These are phyloP conservation scores for Inosperma sp. DNA, from an alignment of 768 basidiomycete species.

Conservation along the genomic window DNA sequence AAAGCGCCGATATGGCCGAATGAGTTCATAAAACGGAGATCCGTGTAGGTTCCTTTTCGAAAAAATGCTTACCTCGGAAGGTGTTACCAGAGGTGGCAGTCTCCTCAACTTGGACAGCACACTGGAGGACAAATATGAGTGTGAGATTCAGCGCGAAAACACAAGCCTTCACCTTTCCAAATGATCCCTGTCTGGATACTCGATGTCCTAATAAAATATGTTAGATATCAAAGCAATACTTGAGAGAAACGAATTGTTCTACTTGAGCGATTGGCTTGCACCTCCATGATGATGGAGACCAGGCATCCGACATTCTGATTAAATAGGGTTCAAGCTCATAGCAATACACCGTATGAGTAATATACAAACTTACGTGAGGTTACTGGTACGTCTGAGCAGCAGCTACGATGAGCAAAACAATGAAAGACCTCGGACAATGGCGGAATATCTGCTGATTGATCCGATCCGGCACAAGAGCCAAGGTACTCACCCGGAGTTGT, in stretches of 20 bases:
- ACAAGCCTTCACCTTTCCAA: slow-evolving; percentile 46
- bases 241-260: too few relatives aligned
- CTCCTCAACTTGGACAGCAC: slow-evolving; percentile 72
- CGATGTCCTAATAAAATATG: slow-evolving; percentile 48
- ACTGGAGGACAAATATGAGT: slow-evolving; percentile 31
- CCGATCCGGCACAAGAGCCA: too few relatives aligned
- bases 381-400: too few relatives aligned
- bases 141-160: neutral
- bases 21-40: slow-evolving; percentile 18
- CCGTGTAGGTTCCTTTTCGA: slow-evolving; percentile 21
- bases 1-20: slow-evolving; percentile 7
- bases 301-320: slow-evolving; percentile 28
- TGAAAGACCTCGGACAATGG: too few relatives aligned
- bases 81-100: slow-evolving; percentile 88
- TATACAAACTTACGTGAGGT: neutral
- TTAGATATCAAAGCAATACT: neutral
- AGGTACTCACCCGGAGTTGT: too few relatives aligned
- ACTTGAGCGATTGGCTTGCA: slow-evolving; percentile 74
- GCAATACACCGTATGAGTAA: neutral
- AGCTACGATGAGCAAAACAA: too few relatives aligned
- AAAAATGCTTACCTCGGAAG: slow-evolving; percentile 67
- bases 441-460: too few relatives aligned
- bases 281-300: slow-evolving; percentile 82
- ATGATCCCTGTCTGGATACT: slow-evolving; percentile 61
- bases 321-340: neutral